Base-by-base conservation (phyloP, 2,329 filamentous ascomycete genomes). In the Venturia asperata region DNA sequence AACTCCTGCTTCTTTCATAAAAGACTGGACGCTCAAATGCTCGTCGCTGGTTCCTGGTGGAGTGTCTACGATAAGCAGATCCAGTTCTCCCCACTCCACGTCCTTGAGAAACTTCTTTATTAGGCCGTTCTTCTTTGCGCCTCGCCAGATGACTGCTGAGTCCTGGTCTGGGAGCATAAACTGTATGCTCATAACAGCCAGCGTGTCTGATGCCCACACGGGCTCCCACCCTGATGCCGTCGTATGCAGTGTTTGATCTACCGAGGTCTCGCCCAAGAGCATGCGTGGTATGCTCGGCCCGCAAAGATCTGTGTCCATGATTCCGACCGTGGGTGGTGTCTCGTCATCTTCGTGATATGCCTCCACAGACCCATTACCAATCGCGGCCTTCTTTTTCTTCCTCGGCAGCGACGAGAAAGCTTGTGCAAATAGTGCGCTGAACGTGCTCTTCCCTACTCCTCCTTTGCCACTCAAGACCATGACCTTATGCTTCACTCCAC, bases 41-140 rank as follows among this genome's bases (percentile, higher is more conserved):
- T 99, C 94, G 74, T 99, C 94, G 67, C 87, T 92, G 1, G 94
- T 99, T 21, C 94, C 94, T 0, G 94, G 94, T 0, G 95, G 94
- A 0, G 94, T 99, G 75, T 99, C 94, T 13, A 97, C 91, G 63
- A 99, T 83, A 66, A 99, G 74, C 70, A 93, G 96, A 73, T 99
- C 94, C 76, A 97, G 80, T 67, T 95, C 90, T 11, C 94, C 94
- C 94, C 95, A 99, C 74, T 95, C 91, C 7, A 99, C 94, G 72
- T 99, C 95, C 80, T 96, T 97, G 63, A 99, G 78, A 71, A 99
- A 99, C 75, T 95, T 90, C 80, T 99, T 99, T 74, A 99, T 97
- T 66, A 99, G 79, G 0, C 94, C 94, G 72, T 97, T 99, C 83
- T 99, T 99, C 84, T 99, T 99, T 2, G 94, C 89, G 0, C 94